These are phyloP conservation scores for Phytophthora crassamura DNA, from an alignment of 352 stramenopile species.

Conservation along the genomic window DNA sequence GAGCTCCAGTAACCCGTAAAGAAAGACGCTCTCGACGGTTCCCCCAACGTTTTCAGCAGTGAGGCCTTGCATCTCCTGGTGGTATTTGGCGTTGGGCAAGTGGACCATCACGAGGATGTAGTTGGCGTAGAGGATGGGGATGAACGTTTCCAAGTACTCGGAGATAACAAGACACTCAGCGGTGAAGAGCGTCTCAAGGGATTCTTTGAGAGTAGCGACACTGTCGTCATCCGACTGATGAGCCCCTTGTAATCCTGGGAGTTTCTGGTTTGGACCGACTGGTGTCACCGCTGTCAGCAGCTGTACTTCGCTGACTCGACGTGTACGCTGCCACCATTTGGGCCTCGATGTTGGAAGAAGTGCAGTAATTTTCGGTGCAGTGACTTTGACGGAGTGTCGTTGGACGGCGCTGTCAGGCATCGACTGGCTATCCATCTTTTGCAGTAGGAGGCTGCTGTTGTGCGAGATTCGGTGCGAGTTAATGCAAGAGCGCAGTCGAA, in stretches of 20 bases:
- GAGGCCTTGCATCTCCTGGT: conserved; percentile 22
- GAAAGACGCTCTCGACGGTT: too few species aligned
- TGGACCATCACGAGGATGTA: too few species aligned
- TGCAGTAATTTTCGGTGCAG: too few species aligned
- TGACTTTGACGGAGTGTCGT: too few species aligned
- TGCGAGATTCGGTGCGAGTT: too few species aligned
- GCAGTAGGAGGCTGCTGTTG: too few species aligned
- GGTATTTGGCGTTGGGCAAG: conserved; percentile 28
- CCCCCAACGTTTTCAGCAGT: neutral
- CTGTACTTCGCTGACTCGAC: neutral
- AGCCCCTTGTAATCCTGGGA: too few species aligned
- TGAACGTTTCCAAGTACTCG: conserved; percentile 38
- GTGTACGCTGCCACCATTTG: neutral
- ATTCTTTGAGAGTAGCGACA: neutral
- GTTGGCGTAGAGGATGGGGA: conserved; percentile 38
- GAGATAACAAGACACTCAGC: too few species aligned
- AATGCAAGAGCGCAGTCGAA: too few species aligned
- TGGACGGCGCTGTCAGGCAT: too few species aligned
- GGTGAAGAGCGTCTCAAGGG: conserved; percentile 22
- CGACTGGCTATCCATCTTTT: too few species aligned
- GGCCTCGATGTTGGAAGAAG: neutral
- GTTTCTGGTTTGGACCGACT: neutral
- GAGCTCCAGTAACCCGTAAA: too few species aligned
- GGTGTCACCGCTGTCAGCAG: neutral
- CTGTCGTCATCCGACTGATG: neutral